Evolutionary conservation across 352 stramenopile genomes (phyloP).

Genomic region (Phytopythium chamaehyphon): DNA sequence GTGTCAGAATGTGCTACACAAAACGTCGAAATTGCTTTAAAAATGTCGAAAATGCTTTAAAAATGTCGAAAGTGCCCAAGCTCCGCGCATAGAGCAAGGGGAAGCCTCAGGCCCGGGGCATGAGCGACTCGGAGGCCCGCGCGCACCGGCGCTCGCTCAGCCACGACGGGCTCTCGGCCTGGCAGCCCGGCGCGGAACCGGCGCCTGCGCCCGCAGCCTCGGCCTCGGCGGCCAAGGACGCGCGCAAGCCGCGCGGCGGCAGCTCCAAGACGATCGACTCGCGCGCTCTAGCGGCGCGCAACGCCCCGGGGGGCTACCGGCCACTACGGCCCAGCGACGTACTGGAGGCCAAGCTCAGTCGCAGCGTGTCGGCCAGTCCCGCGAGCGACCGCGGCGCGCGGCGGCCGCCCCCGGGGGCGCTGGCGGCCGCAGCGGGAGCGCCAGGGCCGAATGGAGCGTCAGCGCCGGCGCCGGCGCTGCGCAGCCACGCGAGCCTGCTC

Average conservation of each 20-base stretch:
- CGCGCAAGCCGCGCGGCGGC: not conserved
- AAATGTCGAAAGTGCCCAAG: too few relatives aligned
- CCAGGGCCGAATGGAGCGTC: too few relatives aligned
- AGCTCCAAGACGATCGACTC: conserved; percentile 9
- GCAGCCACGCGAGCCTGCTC: conserved; percentile 36
- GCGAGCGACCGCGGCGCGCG: not conserved
- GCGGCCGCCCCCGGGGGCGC: conserved; percentile 6
- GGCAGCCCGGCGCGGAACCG: not conserved
- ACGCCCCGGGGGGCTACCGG: not conserved
- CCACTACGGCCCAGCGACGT: conserved; percentile 24
- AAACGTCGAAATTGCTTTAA: too few relatives aligned
- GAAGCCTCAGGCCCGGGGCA: not conserved
- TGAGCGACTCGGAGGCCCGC: conserved; percentile 4
- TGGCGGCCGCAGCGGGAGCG: conserved; percentile 18
- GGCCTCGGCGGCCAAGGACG: not conserved
- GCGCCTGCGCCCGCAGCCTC: too few relatives aligned
- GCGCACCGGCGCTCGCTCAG: conserved; percentile 5
- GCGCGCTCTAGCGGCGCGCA: conserved; percentile 1
- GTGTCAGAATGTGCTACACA: too few relatives aligned
- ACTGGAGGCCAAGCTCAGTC: conserved; percentile 28
- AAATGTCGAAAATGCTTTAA: too few relatives aligned
- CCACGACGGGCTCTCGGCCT: conserved; percentile 6
- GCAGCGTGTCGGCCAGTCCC: conserved; percentile 30
- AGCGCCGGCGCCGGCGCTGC: conserved; percentile 25
- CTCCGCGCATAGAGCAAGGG: too few relatives aligned